These are phyloP conservation scores for Protostelium mycophagum DNA, from an alignment of 78 protist species.

Conservation along the genomic window DNA sequence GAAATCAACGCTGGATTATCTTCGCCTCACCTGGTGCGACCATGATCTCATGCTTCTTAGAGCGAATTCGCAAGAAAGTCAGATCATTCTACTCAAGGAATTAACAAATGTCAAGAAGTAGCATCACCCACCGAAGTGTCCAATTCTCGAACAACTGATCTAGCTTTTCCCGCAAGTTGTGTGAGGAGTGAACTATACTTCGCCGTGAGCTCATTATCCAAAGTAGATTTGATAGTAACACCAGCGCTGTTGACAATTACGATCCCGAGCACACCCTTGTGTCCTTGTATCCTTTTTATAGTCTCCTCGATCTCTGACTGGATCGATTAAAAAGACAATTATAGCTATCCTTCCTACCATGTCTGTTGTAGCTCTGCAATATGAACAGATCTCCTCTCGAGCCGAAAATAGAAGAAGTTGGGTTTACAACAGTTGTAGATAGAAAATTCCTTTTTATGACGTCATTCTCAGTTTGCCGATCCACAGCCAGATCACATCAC, in stretches of 20 bases:
- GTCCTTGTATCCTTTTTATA: slow-evolving; percentile 63
- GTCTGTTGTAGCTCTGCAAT: background rate
- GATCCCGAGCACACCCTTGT: slow-evolving; percentile 75
- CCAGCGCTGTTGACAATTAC: slow-evolving; percentile 54
- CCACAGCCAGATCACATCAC: background rate
- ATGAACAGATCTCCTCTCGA: background rate
- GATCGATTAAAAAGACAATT: background rate
- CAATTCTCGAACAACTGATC: slow-evolving; percentile 66
- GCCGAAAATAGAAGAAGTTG: background rate
- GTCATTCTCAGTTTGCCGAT: background rate
- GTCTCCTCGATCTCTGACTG: slow-evolving; percentile 86
- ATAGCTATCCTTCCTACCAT: background rate
- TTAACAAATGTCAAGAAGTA: background rate
- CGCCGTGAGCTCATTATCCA: slow-evolving; percentile 29
- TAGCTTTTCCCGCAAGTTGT: slow-evolving; percentile 51
- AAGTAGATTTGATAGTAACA: slow-evolving; percentile 59
- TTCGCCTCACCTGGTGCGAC: slow-evolving; percentile 58
- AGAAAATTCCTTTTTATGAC: background rate
- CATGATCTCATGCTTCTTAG: slow-evolving; percentile 82
- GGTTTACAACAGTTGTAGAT: background rate
- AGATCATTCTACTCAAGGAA: slow-evolving; percentile 43
- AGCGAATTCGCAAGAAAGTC: slow-evolving; percentile 74
- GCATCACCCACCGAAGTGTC: slow-evolving; percentile 44
- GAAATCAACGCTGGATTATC: background rate
- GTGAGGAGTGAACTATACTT: slow-evolving; percentile 69